Evolutionary conservation across 306 rosid species (phyloP), one percentile per base, ranked within the genome.

Genomic region (Rosa multiflora): DNA sequence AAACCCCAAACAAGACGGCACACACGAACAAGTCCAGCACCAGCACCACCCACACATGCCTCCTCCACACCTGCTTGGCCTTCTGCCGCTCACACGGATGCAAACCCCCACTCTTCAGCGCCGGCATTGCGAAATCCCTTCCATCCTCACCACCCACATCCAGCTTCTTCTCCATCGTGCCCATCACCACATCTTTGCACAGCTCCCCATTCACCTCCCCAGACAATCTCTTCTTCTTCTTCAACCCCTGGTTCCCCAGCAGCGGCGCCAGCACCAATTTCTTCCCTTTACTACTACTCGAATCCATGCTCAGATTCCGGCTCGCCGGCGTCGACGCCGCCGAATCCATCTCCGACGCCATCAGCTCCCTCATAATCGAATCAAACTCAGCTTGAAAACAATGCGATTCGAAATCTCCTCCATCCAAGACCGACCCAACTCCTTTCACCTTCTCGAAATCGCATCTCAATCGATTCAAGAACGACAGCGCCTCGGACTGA

Each of bases 41-140:
- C 86, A 93, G 72, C 59, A 95, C 93, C 72, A 93, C 92, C 98
- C 98, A 91, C 39, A 95, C 96, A 70, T 95, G 99, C 61, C 88
- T 95, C 84, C 86, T 89, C 99, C 99, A 95, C 21, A 91, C 84
- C 53, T 89, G 97, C 83, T 91, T 91, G 0, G 93, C 93, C 79
- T 89, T 91, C 66, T 91, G 98, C 52, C 91, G 86, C 63, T 91
- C 94, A 29, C 76, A 73, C 4, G 47, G 35, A 76, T 39, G 70
- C 39, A 76, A 23, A 39, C 21, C 68, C 42, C 58, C 72, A 29
- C 29, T 78, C 87, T 88, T 89, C 47, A 73, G 79, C 17, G n/a
- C 52, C 44, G 84, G 42, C 76, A 85, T n/a, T 14, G 79, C 29
- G 47, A 85, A 82, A 46, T 83, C 90, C 35, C 63, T 67, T 0